Base-by-base conservation (phyloP, 371 early-diverging fungal species). In the Batrachochytrium dendrobatidis region DNA sequence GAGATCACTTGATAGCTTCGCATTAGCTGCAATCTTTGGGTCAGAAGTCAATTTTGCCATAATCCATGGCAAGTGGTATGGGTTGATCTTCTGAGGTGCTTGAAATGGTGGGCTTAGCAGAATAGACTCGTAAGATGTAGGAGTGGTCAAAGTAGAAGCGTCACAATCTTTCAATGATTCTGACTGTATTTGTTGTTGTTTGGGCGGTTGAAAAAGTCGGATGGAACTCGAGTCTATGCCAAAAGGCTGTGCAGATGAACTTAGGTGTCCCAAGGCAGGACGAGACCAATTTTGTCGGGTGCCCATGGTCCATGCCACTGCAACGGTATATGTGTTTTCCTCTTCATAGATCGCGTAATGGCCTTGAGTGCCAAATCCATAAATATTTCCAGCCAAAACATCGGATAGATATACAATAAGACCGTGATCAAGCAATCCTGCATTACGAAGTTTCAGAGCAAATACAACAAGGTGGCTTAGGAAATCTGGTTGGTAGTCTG, bases 341-440 rank as follows among this genome's bases (percentile, higher is more conserved):
- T 93, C 94, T 62, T 89, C 92, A 57, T 95, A 95, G 20, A 94
- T 75, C 3, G 91, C 86, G 3, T 91, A 91, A 68, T 95, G 96
- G 2, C 94, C 96, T 32, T 83, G 84, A 31, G 89, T 89, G 34
- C 86, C 83, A 12, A 84, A 74, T 8, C 73, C 73, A 71, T 88
- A 90, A 28, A 94, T 60, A 49, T 86, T 86, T 12, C 95, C 95
- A 3, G 87, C 89, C 26, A 95, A 68, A 3, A 84, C 83, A 55
- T 90, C 91, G 53, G 87, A 86, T 15, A 95, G 73, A 55, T 94
- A 84, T 3, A 88, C 83, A 15, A 92, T 60, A 39, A 95, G 71
- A 1, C 87, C 91, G 66, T 89, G 86, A 65, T 94, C 96, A 3
- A 80, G 79, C 6, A 92, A 64, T 2, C 92, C 93, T 18, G 78